Evolutionary conservation across 768 basidiomycete genomes (phyloP).

Genomic region (Phaeotremella skinneri): DNA sequence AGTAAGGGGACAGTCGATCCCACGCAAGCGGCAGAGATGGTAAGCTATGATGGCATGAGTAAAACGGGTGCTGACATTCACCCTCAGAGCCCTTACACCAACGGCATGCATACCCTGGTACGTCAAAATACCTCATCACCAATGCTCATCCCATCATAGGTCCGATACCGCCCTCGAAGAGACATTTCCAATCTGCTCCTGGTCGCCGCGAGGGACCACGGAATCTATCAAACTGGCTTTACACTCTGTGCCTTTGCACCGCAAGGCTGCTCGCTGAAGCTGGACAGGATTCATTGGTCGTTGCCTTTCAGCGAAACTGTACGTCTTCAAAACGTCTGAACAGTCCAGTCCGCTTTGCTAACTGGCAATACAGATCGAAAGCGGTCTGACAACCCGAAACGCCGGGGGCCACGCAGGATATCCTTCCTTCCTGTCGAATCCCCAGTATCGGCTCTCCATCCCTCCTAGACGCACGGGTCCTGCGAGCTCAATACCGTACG

Average conservation of each 20-base stretch:
- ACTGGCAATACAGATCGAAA: too few species aligned
- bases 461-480: conserved; percentile 46
- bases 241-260: conserved; percentile 32
- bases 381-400: conserved; percentile 64
- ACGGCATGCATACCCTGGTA: conserved; percentile 57
- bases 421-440: conserved; percentile 83
- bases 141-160: conserved; percentile 11
- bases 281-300: conserved; percentile 28
- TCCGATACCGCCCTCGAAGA: conserved; percentile 16
- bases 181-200: conserved; percentile 15
- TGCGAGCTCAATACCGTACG: not conserved
- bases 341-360: too few species aligned
- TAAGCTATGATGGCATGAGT: conserved; percentile 3
- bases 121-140: too few species aligned
- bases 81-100: conserved; percentile 52
- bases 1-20: not conserved
- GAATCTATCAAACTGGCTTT: conserved; percentile 44
- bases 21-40: conserved; percentile 9
- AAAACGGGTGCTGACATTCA: not conserved
- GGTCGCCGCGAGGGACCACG: conserved; percentile 38
- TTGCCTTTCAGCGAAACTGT: conserved; percentile 39
- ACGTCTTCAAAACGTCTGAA: conserved; percentile 1
- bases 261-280: conserved; percentile 8
- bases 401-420: conserved; percentile 79
- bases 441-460: conserved; percentile 74